Base-by-base conservation (phyloP, 1,284 basidiomycete species). In the Microbotryum silenes-acaulis region DNA sequence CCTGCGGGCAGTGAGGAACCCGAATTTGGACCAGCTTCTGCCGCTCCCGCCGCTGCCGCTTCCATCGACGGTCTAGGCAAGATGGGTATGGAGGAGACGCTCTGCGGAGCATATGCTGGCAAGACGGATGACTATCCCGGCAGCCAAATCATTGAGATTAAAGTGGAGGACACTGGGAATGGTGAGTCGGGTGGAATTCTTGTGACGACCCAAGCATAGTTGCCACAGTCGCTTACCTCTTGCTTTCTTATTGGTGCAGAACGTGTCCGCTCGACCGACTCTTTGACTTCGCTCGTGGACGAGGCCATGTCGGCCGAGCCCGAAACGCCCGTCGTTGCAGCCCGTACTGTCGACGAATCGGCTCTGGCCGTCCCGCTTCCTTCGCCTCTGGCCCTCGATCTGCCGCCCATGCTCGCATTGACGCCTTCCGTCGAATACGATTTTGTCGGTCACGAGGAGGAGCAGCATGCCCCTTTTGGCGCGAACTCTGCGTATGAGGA, bases 301-400 rank as follows among this genome's bases (percentile, higher is more conserved):
- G 54, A 52, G 44, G 31, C 27, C 51, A 42, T 58, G 20, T 37
- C 48, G 31, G 21, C 21, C 29, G 58, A 47, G 45, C 31, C 33
- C 42, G 51, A 46, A 9, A 62, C 60, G 27, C 9, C 48, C 1
- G 37, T 42, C 37, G 37, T 42, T 6, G 16, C 37, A 42, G 37
- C 37, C 16, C 37, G 37, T 18, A 42, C 37, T 42, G 37, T 42
- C 5, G 37, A 42, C 37, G 37, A 42, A 16, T 10, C 57, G 25
- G 51, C 50, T 21, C 33, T 61, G 20, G 16, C 61, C 14, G 60
- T 54, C 5, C 64, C 67, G 1, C 64, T 62, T 3, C 67, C 67
- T 6, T 68, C 67, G 16, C 64, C 67, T 8, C 57, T 68, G n/a
- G 53, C 65, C 4, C 62, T 68, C 54, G 67, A 66, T n/a, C 51